Percentiles rank a stretch among this genome's conserved stretches.
phyloP scores from a whole-genome alignment of 192 early-diverging fungal genomes.

The Helicostylum pulchrum region DNA sequence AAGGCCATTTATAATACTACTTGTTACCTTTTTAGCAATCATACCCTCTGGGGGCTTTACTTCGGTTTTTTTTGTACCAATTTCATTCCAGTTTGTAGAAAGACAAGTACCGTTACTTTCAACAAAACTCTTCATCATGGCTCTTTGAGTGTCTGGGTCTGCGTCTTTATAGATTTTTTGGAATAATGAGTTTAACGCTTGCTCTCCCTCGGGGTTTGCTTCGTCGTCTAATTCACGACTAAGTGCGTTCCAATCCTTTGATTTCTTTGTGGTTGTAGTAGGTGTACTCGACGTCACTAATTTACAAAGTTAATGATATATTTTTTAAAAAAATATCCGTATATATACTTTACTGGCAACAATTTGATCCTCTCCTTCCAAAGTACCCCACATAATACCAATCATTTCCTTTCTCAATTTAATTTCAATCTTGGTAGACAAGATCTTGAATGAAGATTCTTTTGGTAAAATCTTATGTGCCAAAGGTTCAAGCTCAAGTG shows the following conservation, averaged over 20 bases:
- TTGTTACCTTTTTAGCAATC: slow-evolving; percentile 68
- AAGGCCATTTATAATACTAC: too few species aligned
- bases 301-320: background rate
- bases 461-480: slow-evolving; percentile 71
- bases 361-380: slow-evolving; percentile 65
- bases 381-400: slow-evolving; percentile 84
- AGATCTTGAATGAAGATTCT: slow-evolving; percentile 67
- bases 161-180: slow-evolving; percentile 91
- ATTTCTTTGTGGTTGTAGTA: slow-evolving; percentile 46
- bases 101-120: slow-evolving; percentile 95
- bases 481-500: slow-evolving; percentile 90
- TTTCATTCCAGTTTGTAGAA: slow-evolving; percentile 94
- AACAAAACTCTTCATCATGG: slow-evolving; percentile 97
- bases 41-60: slow-evolving; percentile 91
- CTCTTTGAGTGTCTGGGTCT: slow-evolving; percentile 78
- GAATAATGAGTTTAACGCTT: slow-evolving; percentile 88
- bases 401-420: slow-evolving; percentile 70
- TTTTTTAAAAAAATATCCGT: too few species aligned
- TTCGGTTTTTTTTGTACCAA: slow-evolving; percentile 80
- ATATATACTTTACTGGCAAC: background rate
- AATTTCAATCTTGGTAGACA: slow-evolving; percentile 96
- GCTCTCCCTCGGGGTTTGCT: slow-evolving; percentile 84
- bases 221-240: slow-evolving; percentile 73
- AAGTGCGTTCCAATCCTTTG: slow-evolving; percentile 84
- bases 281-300: slow-evolving; percentile 1